Evolutionary conservation across 768 basidiomycete genomes (phyloP).

Genomic region (Wakefieldia striispora): DNA sequence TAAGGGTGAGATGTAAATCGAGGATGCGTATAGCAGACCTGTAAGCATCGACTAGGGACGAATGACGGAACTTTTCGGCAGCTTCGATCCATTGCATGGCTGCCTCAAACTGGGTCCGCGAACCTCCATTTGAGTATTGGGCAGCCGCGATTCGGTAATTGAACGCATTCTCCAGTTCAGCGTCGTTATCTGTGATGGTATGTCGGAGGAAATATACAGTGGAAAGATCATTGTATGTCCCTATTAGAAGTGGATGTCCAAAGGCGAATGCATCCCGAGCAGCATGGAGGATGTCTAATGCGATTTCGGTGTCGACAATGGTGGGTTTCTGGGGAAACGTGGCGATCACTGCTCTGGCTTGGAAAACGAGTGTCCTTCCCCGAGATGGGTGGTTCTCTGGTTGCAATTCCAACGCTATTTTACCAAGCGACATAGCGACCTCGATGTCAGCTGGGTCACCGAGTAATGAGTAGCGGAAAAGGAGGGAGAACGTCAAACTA

Average conservation of each 20-base stretch:
- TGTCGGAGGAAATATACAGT: conserved; percentile 6
- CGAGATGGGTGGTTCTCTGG: conserved; percentile 15
- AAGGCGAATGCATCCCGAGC: conserved; percentile 2
- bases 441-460: conserved; percentile 19
- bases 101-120: conserved; percentile 12
- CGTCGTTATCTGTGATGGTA: conserved; percentile 5
- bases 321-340: conserved; percentile 4
- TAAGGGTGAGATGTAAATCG: conserved; percentile 18
- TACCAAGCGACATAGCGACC: conserved; percentile 16
- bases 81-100: conserved; percentile 22
- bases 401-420: conserved; percentile 8
- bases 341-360: conserved; percentile 18
- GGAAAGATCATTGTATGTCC: conserved; percentile 13
- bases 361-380: conserved; percentile 13
- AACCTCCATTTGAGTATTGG: conserved; percentile 18
- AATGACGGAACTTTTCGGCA: conserved; percentile 18
- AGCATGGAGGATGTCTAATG: conserved; percentile 16
- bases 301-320: conserved; percentile 16
- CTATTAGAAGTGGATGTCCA: conserved; percentile 10
- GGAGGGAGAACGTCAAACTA: conserved; percentile 9
- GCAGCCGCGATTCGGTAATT: conserved; percentile 17
- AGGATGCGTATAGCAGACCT: conserved; percentile 13
- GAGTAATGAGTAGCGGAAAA: conserved; percentile 4
- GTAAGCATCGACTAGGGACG: conserved; percentile 18
- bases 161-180: conserved; percentile 25